Evolutionary conservation across 2,329 filamentous ascomycete genomes (phyloP), one percentile per base, ranked within the genome.

Genomic region (Ceratocystis ficicola): DNA sequence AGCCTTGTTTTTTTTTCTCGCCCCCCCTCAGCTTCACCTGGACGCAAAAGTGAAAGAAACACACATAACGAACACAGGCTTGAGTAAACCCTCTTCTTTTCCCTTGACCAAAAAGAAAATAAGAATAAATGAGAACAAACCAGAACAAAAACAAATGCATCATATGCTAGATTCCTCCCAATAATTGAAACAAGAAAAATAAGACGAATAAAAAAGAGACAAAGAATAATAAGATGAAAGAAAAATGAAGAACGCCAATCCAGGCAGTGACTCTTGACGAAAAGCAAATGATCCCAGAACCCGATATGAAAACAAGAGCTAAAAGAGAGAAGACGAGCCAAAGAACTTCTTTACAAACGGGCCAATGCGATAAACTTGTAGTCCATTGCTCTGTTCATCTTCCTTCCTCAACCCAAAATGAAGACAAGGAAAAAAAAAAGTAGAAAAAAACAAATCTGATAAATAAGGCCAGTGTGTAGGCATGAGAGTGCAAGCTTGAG

Each of bases 91-190:
- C 36, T 41, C 36, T 41, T 41, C 36, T 12, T 41, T 41, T 41
- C 36, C 36, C 36, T 41, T 28, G 25, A 25, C 48, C 48, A 52
- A 25, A 10, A 7, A 50, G 2, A 48, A 20, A 44, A 22, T n/a
- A 17, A 62, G 28, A 46, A 44, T 17, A 44, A 46, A 36, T 28
- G 32, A 62, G 41, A 25, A 15, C 41, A 32, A 62, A 41, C 7
- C n/a, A 50, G n/a, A 32, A 36, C 48, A 44, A 50, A 50, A 36
- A 20, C 20, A 63, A 63, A 48, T 52, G 48, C 48, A 52, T 52
- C 22, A 52, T 48, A 48, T 52, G 48, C 48, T 52, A 59, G 28
- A 30, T 17, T 59, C 28, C 52, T 30, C 59, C 59, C 57, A 60
- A 60, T 60, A 41, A 41, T 20, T 50, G 61, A 44, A 17, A 52